Percentiles rank a stretch among this genome's conserved stretches.
These are phyloP conservation scores for Ballota nigra DNA, from an alignment of 257 asterid species.

Conservation along the genomic window DNA sequence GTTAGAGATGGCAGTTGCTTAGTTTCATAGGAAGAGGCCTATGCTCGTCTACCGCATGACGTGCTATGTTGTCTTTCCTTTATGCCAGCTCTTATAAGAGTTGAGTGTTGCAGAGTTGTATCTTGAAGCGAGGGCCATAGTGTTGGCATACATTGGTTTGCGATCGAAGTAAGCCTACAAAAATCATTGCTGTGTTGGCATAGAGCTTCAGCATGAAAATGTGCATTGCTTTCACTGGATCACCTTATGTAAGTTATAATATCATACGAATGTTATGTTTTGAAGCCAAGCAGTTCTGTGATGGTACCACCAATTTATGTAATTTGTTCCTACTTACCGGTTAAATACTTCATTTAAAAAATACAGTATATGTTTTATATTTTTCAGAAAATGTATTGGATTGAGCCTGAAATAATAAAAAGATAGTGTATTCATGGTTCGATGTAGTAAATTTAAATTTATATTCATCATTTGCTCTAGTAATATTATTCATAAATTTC, in stretches of 20 bases:
- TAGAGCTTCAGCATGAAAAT: constrained; percentile 8
- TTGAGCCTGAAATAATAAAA: too few relatives aligned
- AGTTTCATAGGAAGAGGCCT: not conserved
- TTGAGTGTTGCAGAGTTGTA: not conserved
- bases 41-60: constrained; percentile 1
- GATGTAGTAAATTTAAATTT: too few relatives aligned
- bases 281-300: not conserved
- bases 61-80: not conserved
- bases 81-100: not conserved
- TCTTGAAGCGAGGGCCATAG: too few relatives aligned
- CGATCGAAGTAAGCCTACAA: too few relatives aligned
- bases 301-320: not conserved
- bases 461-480: too few relatives aligned
- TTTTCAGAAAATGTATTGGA: not conserved
- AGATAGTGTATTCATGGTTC: not conserved
- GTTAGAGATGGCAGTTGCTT: constrained; percentile 49
- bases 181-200: not conserved
- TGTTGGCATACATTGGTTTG: too few relatives aligned
- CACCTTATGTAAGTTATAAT: not conserved
- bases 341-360: not conserved
- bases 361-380: not conserved
- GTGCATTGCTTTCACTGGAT: not conserved
- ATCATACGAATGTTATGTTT: not conserved
- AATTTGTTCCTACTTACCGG: not conserved
- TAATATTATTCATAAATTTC: too few relatives aligned